These are phyloP conservation scores for Chrysoporthe austroafricana DNA, from an alignment of 2,329 filamentous ascomycete genomes.

Conservation along the genomic window DNA sequence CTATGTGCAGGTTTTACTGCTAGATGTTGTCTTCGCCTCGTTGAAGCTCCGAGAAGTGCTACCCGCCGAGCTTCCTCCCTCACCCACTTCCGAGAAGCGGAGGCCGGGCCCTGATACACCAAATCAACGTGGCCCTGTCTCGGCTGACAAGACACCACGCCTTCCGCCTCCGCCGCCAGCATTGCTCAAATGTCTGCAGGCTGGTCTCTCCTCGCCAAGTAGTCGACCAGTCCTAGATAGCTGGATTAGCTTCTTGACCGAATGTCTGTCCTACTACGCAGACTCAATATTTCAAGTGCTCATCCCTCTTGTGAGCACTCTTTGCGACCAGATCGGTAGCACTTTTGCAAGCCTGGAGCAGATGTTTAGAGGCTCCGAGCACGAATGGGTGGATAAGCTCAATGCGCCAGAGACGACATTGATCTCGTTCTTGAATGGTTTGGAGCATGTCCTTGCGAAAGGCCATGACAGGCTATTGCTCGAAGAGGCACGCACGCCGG, in stretches of 20 bases:
- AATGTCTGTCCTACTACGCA: slow-evolving; percentile 82
- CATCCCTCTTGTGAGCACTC: slow-evolving; percentile 86
- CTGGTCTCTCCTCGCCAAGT: slow-evolving; percentile 74
- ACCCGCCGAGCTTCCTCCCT: slow-evolving; percentile 45
- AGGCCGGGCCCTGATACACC: slow-evolving; percentile 46
- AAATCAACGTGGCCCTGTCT: slow-evolving; percentile 44
- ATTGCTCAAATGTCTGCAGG: slow-evolving; percentile 82
- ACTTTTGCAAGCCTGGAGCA: slow-evolving; percentile 73
- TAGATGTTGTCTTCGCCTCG: slow-evolving; percentile 77
- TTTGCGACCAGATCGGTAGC: slow-evolving; percentile 76
- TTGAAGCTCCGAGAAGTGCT: slow-evolving; percentile 65
- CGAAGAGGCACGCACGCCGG: slow-evolving; percentile 72
- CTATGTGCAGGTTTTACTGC: slow-evolving; percentile 74
- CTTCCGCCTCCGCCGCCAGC: slow-evolving; percentile 64
- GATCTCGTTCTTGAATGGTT: slow-evolving; percentile 85
- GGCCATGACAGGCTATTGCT: slow-evolving; percentile 81
- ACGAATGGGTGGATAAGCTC: slow-evolving; percentile 27
- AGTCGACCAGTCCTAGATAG: slow-evolving; percentile 83
- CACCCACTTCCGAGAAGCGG: slow-evolving; percentile 53
- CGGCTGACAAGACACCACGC: slow-evolving; percentile 35
- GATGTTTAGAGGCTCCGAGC: slow-evolving; percentile 54
- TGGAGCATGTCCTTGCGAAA: slow-evolving; percentile 87
- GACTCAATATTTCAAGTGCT: slow-evolving; percentile 87
- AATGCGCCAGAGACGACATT: slow-evolving; percentile 70
- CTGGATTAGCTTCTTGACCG: slow-evolving; percentile 85